Base-by-base conservation (phyloP, 495 filamentous ascomycete genomes). In the Talaromyces ruber region DNA sequence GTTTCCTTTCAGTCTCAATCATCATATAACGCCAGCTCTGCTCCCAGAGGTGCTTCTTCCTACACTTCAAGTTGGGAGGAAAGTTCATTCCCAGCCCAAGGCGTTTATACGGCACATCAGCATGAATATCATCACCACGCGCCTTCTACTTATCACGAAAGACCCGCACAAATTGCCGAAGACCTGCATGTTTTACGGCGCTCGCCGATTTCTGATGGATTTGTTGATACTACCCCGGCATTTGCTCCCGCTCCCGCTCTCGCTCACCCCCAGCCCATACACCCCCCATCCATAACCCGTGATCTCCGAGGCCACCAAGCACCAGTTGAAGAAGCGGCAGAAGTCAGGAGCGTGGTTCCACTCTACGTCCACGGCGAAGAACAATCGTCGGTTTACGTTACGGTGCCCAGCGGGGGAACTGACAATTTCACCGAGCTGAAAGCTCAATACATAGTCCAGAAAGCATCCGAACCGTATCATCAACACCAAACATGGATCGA, bases 291-390 rank as follows among this genome's bases (percentile, higher is more conserved):
- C 4, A 29, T 52, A 8, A 45, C 59, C 9, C 59, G 37, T 3
- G 29, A 34, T 9, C 21, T 32, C 11, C 39, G 43, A 47, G 9
- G 18, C 12, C 58, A 29, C 5, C 39, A 60, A 2, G 14, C 58
- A 50, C 3, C 22, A 16, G 24, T 30, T 6, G 59, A 50, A 60
- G 32, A 25, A 30, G 16, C 25, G 9, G 43, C 26, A 30, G 39
- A 60, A 60, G 54, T 76, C 3, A 51, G 70, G 28, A 79, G 76
- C 59, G 72, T 67, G 24, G 77, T 79, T 21, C 75, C 77, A 7
- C 74, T 73, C 30, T 79, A 78, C 61, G 77, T 79, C n/a, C 73
- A 72, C 18, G 77, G 75, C 54, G 75, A 78, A 66, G 76, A 79
- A 59, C 70, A 77, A 59, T 64, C 75, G 16, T 72, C 70, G 32